phyloP scores from a whole-genome alignment of 1,139 yeast species.

The Keqinozyma sinolaborantium region DNA sequence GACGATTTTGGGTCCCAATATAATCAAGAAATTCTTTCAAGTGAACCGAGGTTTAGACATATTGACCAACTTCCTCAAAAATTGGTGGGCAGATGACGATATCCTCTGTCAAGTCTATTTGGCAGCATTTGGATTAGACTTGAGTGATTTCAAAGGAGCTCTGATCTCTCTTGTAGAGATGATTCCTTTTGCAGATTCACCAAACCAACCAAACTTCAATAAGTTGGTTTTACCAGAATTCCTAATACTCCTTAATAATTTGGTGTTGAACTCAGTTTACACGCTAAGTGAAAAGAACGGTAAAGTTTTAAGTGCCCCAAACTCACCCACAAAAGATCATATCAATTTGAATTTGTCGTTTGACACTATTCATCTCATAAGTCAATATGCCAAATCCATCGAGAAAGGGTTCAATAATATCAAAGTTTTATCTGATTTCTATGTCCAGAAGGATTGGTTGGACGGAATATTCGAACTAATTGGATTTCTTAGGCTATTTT shows the following conservation, averaged over 20 bases:
- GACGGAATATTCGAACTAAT: constrained; percentile 39
- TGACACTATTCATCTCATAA: constrained; percentile 34
- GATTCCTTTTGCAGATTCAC: constrained; percentile 2
- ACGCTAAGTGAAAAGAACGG: constrained; percentile 30
- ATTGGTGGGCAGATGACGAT: constrained; percentile 45
- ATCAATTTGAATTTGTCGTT: constrained; percentile 22
- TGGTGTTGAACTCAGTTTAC: constrained; percentile 35
- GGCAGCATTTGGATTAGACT: constrained; percentile 40
- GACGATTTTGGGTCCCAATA: constrained; percentile 41
- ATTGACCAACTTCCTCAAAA: constrained; percentile 40
- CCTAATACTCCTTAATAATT: constrained; percentile 33
- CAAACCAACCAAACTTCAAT: constrained; percentile 6
- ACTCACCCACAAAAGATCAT: constrained; percentile 21
- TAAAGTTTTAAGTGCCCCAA: constrained; percentile 35
- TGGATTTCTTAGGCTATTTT: constrained; percentile 28
- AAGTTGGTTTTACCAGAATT: constrained; percentile 38
- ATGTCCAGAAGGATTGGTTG: constrained; percentile 29
- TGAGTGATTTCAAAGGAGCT: constrained; percentile 5
- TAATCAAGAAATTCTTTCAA: constrained; percentile 47
- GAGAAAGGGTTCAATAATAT: constrained; percentile 25
- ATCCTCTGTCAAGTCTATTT: constrained; percentile 30
- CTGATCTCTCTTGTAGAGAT: constrained; percentile 8
- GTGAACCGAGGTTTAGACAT: constrained; percentile 54
- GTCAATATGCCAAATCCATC: constrained; percentile 28
- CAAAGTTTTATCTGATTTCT: constrained; percentile 19